Percentiles rank a stretch among this genome's conserved stretches.
Conservation (phyloP, 768 basidiomycete genomes). For the Termitomyces sp. region DNA sequence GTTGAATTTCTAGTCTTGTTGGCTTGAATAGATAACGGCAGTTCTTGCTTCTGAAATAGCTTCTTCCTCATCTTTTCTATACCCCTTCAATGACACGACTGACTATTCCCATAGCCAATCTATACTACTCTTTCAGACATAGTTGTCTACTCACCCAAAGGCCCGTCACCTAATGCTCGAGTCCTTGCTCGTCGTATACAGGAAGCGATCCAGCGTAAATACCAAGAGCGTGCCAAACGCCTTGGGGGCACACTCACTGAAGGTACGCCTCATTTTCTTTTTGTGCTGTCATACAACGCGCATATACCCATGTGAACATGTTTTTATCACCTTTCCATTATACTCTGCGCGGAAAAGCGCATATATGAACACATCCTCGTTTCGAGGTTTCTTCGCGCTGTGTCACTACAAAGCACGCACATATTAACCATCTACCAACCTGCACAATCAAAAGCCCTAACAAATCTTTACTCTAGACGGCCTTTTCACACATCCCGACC, state of each 20-base stretch:
- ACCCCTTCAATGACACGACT: slow-evolving; percentile 1
- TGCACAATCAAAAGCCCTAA: neutral
- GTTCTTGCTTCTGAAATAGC: neutral
- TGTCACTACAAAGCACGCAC: neutral
- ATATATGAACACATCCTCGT: neutral
- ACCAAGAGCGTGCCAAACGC: slow-evolving; percentile 37
- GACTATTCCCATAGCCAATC: slow-evolving; percentile 53
- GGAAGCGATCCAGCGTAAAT: slow-evolving; percentile 57
- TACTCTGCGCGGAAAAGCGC: neutral
- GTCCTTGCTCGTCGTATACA: slow-evolving; percentile 64
- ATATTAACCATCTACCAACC: neutral
- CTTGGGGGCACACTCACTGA: neutral
- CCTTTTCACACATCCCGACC: slow-evolving; percentile 12
- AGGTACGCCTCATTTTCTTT: neutral
- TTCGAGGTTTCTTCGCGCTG: neutral
- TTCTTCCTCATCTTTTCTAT: slow-evolving; percentile 3
- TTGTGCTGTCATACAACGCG: neutral
- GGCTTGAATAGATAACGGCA: neutral
- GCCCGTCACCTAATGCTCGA: slow-evolving; percentile 51
- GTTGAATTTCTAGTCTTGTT: neutral
- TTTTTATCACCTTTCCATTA: neutral
- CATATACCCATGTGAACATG: neutral
- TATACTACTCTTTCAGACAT: slow-evolving; percentile 89
- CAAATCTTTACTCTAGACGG: neutral
- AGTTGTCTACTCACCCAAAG: slow-evolving; percentile 79